Percentiles rank a stretch among this genome's conserved stretches.
phyloP scores from a whole-genome alignment of 225 moss, liverwort and hornwort genomes.

The Marchantia paleacea region DNA sequence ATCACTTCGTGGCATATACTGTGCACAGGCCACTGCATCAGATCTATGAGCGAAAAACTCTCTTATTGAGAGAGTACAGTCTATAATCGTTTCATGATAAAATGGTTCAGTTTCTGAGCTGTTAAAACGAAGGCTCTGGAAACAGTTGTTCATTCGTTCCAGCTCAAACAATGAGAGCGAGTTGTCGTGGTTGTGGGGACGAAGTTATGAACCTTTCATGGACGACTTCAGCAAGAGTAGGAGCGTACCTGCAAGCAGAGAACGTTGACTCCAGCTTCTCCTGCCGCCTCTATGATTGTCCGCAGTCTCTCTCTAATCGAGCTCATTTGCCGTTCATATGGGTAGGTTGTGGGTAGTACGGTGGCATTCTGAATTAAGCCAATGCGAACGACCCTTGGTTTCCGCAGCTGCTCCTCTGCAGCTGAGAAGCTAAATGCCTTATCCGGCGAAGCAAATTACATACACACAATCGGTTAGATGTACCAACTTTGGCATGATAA shows the following conservation, averaged over 20 bases:
- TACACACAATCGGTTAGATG: neutral
- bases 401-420: constrained; percentile 74
- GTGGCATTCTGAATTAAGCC: constrained; percentile 87
- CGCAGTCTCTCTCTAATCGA: constrained; percentile 66
- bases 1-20: too few relatives aligned
- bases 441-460: constrained; percentile 4
- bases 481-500: too few relatives aligned
- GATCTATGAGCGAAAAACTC: too few relatives aligned
- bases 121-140: neutral
- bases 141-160: neutral
- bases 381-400: constrained; percentile 56
- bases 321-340: constrained; percentile 60
- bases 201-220: neutral
- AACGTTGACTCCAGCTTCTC: constrained; percentile 71
- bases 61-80: too few relatives aligned
- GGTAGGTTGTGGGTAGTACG: constrained; percentile 74
- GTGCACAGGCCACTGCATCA: too few relatives aligned
- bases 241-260: constrained; percentile 82
- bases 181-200: neutral
- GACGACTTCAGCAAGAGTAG: neutral
- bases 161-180: neutral
- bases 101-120: neutral
- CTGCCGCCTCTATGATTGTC: constrained; percentile 57
- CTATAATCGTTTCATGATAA: too few relatives aligned
- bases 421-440: constrained; percentile 75